Evolutionary conservation across 1,139 yeast species (phyloP).

Genomic region (Hansenula sp.): DNA sequence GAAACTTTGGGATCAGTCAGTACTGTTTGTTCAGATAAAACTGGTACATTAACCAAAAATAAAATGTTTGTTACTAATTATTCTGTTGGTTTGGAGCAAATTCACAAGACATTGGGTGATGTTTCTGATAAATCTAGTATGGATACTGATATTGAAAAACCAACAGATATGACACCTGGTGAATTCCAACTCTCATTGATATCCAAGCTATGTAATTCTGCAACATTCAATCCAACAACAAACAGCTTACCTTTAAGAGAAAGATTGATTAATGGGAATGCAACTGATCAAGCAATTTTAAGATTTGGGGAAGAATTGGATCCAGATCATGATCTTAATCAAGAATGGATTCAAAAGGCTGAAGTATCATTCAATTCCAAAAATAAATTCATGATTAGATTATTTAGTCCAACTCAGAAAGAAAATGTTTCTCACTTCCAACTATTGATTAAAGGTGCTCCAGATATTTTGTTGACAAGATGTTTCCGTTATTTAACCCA

Average conservation of each 20-base stretch:
- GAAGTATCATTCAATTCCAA: slow-evolving; percentile 44
- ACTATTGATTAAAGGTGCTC: slow-evolving; percentile 45
- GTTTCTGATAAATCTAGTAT: not conserved
- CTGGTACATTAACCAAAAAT: slow-evolving; percentile 51
- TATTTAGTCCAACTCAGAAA: slow-evolving; percentile 12
- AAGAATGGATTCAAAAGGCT: slow-evolving; percentile 24
- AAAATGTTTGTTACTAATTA: slow-evolving; percentile 40
- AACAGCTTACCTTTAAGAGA: slow-evolving; percentile 18
- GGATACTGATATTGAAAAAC: slow-evolving; percentile 6
- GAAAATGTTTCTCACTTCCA: slow-evolving; percentile 20
- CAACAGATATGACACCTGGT: slow-evolving; percentile 4
- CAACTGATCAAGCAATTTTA: slow-evolving; percentile 44
- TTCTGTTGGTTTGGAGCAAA: slow-evolving; percentile 20
- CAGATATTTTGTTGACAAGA: slow-evolving; percentile 38
- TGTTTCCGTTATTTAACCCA: slow-evolving; percentile 26
- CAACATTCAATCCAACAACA: slow-evolving; percentile 25
- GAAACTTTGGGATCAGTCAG: slow-evolving; percentile 50
- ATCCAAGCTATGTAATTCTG: slow-evolving; percentile 40
- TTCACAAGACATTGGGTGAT: slow-evolving; percentile 4
- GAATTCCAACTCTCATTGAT: slow-evolving; percentile 22
- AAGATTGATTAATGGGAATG: slow-evolving; percentile 38
- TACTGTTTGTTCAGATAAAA: slow-evolving; percentile 49
- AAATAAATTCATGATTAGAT: slow-evolving; percentile 42
- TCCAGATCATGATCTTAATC: slow-evolving; percentile 8
- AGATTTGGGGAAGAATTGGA: slow-evolving; percentile 30